Base-by-base conservation (phyloP, 2,329 filamentous ascomycete genomes). In the Colletotrichum australisinense region DNA sequence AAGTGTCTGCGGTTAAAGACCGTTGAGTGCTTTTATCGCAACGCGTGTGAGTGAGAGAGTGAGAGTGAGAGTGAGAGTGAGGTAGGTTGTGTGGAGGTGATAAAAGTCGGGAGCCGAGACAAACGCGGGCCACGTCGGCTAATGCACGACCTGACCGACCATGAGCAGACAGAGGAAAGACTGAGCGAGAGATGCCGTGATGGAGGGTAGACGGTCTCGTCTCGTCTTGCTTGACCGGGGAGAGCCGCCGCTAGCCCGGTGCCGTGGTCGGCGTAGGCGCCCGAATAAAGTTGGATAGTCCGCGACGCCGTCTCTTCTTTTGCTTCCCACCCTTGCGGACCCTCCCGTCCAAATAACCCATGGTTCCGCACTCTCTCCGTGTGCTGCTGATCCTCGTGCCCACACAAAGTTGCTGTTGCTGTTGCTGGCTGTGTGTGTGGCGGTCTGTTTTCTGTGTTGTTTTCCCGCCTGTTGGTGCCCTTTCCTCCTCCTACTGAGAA, bases 231-330 rank as follows among this genome's bases (percentile, higher is more conserved):
- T 32, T 8, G 28, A 35, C 49, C 14, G 28, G 42, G 30, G 28
- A 55, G 30, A 5, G 12, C 49, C 49, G 62, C 53, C 28, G 38
- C 32, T 53, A 35, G n/a, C 46, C 42, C 46, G 46, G 60, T 14
- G 35, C 49, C 49, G 30, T 55, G 52, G 35, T 65, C 28, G 28
- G 64, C 22, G 58, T 38, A 68, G 28, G 49, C 53, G 38, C 64
- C 58, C 58, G 57, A 68, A 69, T 35, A 63, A 53, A 28, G 69
- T 69, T 59, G 65, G 52, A 14, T 63, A 58, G 52, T 64, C 58
- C 53, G 38, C 53, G 24, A 52, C 52, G 42, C 69, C 65, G 58
- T 63, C 57, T 5, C 14, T 57, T 8, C 14, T 28, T 24, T 19
- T 64, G 12, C 12, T 22, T 35, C 26, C 19, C 19, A 49, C 42